Percentiles rank a stretch among this genome's conserved stretches.
Conservation (phyloP, 2,329 filamentous ascomycete species). For the Monosporascus sp. region DNA sequence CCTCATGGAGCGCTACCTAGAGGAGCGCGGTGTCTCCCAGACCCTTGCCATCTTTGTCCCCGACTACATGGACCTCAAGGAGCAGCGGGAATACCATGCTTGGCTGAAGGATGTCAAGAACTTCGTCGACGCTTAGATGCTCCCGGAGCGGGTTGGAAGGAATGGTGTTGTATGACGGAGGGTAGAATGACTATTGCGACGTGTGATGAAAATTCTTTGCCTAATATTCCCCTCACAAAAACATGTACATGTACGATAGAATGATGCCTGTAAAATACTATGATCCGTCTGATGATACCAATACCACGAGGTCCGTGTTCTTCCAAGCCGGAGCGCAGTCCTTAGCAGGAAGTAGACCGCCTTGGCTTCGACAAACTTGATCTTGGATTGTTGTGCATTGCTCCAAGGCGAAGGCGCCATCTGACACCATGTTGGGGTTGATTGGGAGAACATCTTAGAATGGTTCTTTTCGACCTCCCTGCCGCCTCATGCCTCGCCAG, state of each 20-base stretch:
- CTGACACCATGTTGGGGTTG: no score
- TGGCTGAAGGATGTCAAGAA: constrained; percentile 86
- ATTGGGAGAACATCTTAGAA: no score
- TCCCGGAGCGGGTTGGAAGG: constrained; percentile 1
- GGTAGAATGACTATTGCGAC: constrained; percentile 7
- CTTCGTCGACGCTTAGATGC: constrained; percentile 66
- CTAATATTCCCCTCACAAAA: not conserved
- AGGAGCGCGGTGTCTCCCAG: constrained; percentile 87
- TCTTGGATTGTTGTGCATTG: no score
- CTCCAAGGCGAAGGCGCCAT: no score
- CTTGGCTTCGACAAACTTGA: no score
- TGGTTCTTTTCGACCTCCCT: no score
- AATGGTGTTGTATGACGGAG: not conserved
- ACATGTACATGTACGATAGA: not conserved
- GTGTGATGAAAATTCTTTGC: not conserved
- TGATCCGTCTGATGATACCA: not conserved
- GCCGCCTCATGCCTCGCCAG: no score
- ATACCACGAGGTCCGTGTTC: not conserved
- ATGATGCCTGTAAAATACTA: not conserved
- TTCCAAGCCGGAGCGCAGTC: not conserved
- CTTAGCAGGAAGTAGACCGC: not conserved
- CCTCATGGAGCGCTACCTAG: constrained; percentile 86
- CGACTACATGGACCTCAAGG: constrained; percentile 96
- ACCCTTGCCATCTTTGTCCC: constrained; percentile 84
- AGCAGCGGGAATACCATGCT: constrained; percentile 91